Base-by-base conservation (phyloP, 192 early-diverging fungal species). In the Backusella australiensis region DNA sequence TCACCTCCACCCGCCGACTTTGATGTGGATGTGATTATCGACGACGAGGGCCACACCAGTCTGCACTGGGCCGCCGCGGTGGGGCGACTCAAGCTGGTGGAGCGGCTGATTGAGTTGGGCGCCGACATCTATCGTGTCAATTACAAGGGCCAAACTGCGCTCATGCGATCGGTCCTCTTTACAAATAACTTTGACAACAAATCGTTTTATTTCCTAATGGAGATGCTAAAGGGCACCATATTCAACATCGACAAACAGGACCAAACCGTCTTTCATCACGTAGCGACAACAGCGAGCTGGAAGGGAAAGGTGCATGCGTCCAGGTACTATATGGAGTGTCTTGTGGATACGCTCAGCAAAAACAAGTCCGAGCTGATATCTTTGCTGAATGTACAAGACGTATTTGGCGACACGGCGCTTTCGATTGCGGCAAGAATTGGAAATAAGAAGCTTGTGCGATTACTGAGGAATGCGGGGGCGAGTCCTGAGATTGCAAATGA, bases 11-110 rank as follows among this genome's bases (percentile, higher is more conserved):
- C 91, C 2, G 21, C 84, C 0, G 92, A 98, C 53, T 82, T 96
- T 14, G 92, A 98, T 82, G 91, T 97, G 34, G 89, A 96, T 80
- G 77, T 93, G 4, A 87, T 92, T 21, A 95, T 99, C 59, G 98
- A 99, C 73, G 97, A 99, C 63, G 95, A 96, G 69, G 97, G 96
- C 5, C 97, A 99, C 80, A 95, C 96, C 0, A 87, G 94, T 2
- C 84, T 98, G 9, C 98, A 99, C 72, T 99, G 97, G 97, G 94
- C 98, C 3, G 93, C 96, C 2, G 96, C 96, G 8, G 90, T 98
- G 75, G 98, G 92, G 0, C 81, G 91, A 15, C 89, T 93, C 56
- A 83, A 89, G 32, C 86, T 98, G 9, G 87, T 97, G 17, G 83
- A 88, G 21, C 79, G 95, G 5, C 81, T 99, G 68, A 82, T 98